These are phyloP conservation scores for Cercospora zeae-maydis DNA, from an alignment of 2,329 filamentous ascomycete species.

Conservation along the genomic window DNA sequence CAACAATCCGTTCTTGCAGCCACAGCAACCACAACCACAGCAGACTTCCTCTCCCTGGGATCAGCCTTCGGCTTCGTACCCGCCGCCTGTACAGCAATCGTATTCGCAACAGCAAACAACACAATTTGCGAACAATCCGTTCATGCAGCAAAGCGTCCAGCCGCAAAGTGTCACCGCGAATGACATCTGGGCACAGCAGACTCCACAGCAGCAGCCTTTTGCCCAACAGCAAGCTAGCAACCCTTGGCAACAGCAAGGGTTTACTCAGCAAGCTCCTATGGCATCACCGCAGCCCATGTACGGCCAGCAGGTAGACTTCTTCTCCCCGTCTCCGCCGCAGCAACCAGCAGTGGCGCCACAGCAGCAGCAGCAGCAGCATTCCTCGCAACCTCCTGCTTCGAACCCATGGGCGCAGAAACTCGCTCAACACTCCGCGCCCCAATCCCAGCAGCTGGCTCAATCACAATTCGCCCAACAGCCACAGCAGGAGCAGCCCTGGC, in stretches of 20 bases:
- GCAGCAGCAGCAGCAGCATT: conserved; percentile 16
- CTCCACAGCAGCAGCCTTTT: conserved; percentile 18
- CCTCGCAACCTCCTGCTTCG: conserved; percentile 13
- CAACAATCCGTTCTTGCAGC: conserved; percentile 32
- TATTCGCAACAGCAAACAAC: conserved; percentile 45
- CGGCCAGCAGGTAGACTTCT: conserved; percentile 31
- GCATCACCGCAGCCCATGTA: conserved; percentile 30
- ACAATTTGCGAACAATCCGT: conserved; percentile 45
- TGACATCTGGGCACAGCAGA: conserved; percentile 41
- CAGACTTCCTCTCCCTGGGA: conserved; percentile 24
- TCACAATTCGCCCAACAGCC: conserved; percentile 32
- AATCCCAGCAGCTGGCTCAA: conserved; percentile 33
- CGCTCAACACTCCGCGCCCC: conserved; percentile 15
- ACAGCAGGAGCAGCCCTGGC: conserved; percentile 37
- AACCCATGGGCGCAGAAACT: conserved; percentile 25
- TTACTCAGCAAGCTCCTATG: conserved; percentile 35
- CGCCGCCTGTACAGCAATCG: conserved; percentile 25
- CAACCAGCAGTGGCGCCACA: not conserved
- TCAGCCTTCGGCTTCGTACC: conserved; percentile 16
- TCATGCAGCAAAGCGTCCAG: conserved; percentile 37
- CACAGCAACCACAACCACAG: conserved; percentile 27
- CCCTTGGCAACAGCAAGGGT: conserved; percentile 27
- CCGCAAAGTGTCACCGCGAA: conserved; percentile 41
- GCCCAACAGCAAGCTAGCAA: conserved; percentile 17
- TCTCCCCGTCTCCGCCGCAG: conserved; percentile 23